phyloP scores from a whole-genome alignment of 768 basidiomycete species.

The Macrolepiota fuliginosa region DNA sequence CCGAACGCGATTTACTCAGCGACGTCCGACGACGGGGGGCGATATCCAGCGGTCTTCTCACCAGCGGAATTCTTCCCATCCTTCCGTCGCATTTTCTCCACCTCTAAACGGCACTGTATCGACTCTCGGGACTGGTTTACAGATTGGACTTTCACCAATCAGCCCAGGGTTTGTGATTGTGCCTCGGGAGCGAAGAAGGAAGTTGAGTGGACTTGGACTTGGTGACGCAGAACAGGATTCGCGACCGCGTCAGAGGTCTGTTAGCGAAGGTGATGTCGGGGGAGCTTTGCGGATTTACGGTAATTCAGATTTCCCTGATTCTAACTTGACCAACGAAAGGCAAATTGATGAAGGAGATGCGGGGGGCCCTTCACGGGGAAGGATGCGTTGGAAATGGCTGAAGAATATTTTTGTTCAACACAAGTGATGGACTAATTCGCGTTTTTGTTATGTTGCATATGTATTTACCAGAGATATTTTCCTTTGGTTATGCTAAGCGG shows the following conservation, averaged over 20 bases:
- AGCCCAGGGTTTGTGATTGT: slow-evolving; percentile 78
- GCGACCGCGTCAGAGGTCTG: slow-evolving; percentile 36
- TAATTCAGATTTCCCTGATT: not conserved
- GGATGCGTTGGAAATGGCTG: slow-evolving; percentile 28
- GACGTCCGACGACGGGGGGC: not conserved
- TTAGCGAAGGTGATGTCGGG: slow-evolving; percentile 49
- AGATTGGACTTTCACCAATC: slow-evolving; percentile 72
- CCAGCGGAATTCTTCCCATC: slow-evolving; percentile 6
- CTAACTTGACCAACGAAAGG: not conserved
- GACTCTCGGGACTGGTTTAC: slow-evolving; percentile 53
- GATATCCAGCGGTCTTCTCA: slow-evolving; percentile 1
- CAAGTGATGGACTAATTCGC: not conserved
- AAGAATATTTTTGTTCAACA: slow-evolving; percentile 15
- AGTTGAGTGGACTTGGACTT: slow-evolving; percentile 33
- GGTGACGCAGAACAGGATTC: slow-evolving; percentile 17
- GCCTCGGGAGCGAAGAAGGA: slow-evolving; percentile 49
- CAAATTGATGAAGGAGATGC: not conserved
- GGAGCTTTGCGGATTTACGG: not conserved
- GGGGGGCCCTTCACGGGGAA: not conserved
- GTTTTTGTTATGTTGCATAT: not conserved
- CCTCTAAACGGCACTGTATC: slow-evolving; percentile 33
- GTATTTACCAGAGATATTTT: not conserved
- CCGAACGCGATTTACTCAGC: not conserved
- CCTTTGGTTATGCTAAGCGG: not conserved
- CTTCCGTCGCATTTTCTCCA: slow-evolving; percentile 24